Percentiles rank a stretch among this genome's conserved stretches.
Evolutionary conservation across 345 rosid species (phyloP).

Genomic region (Citrus unshiu): DNA sequence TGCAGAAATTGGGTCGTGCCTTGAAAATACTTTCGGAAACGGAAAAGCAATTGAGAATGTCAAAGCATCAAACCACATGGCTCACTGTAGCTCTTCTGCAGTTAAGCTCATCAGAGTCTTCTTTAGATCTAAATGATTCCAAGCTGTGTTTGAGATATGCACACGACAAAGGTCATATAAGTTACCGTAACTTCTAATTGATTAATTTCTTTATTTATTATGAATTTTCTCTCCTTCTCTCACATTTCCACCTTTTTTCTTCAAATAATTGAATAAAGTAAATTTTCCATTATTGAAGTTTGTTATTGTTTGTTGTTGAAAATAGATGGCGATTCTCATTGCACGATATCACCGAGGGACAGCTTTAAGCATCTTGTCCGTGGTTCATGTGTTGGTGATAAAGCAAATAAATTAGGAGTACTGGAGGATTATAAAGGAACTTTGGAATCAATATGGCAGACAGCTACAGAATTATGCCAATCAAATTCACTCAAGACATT

Average conservation of each 20-base stretch:
- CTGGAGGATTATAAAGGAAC: slow-evolving; percentile 44
- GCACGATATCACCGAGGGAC: slow-evolving; percentile 50
- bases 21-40: slow-evolving; percentile 86
- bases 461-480: slow-evolving; percentile 55
- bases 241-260: not conserved
- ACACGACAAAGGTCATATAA: slow-evolving; percentile 46
- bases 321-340: slow-evolving; percentile 46
- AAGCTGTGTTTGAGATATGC: slow-evolving; percentile 42
- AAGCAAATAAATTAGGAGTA: slow-evolving; percentile 27
- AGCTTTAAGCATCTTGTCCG: slow-evolving; percentile 35
- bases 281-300: not conserved
- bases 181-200: not conserved
- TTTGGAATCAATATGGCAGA: slow-evolving; percentile 69
- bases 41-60: slow-evolving; percentile 84
- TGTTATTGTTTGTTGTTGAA: slow-evolving; percentile 14
- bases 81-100: slow-evolving; percentile 93
- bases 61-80: slow-evolving; percentile 96
- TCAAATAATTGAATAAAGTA: not conserved
- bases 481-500: slow-evolving; percentile 73
- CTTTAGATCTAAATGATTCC: slow-evolving; percentile 40
- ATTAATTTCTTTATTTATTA: not conserved
- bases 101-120: slow-evolving; percentile 59
- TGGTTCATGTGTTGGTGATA: slow-evolving; percentile 41
- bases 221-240: not conserved
- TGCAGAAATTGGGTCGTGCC: slow-evolving; percentile 69